Evolutionary conservation across 345 rosid species (phyloP), one percentile per base, ranked within the genome.

Genomic region (Salix dunnii): DNA sequence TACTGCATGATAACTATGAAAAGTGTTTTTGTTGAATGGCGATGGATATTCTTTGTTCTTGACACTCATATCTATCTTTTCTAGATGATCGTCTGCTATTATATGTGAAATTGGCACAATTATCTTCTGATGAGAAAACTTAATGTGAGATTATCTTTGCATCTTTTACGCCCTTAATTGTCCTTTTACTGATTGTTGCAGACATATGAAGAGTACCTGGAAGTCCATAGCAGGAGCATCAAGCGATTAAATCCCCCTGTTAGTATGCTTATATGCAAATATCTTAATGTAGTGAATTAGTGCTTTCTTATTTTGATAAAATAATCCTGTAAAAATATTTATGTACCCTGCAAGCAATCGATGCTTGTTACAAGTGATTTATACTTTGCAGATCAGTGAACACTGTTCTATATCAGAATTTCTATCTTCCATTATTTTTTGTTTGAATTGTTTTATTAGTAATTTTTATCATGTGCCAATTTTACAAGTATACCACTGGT

Each of bases 151-250:
- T 42, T 51, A 30, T 23, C 13, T 20, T 55, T 60, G 40, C 51
- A 13, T 36, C 68, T 28, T 46, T 33, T 28, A 49, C 21, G 4
- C 13, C 25, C 2, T 35, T n/a, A 25, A 43, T 35, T 79, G 77
- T 33, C 73, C 64, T 61, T 55, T 65, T 40, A 74, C 82, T 82
- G 43, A 36, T 83, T 80, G 7, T 78, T 85, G 90, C 93, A 95
- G 97, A 89, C 99, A 17, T 95, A 95, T 80, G 99, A 95, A 89
- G 97, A 95, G 70, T 95, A 95, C 78, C 87, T 92, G 84, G 97
- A 90, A 83, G 89, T 84, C 73, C 92, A 89, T 81, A 84, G 93
- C 88, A 89, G 90, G 87, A 80, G 88, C 90, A 80, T 85, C 90
- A 84, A 83, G 80, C 91, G 84, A 69, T 72, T 86, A 65, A 85